Evolutionary conservation across 169 alveolate genomes (phyloP), one percentile per base, ranked within the genome.

Genomic region (Prorocentrum cordatum): DNA sequence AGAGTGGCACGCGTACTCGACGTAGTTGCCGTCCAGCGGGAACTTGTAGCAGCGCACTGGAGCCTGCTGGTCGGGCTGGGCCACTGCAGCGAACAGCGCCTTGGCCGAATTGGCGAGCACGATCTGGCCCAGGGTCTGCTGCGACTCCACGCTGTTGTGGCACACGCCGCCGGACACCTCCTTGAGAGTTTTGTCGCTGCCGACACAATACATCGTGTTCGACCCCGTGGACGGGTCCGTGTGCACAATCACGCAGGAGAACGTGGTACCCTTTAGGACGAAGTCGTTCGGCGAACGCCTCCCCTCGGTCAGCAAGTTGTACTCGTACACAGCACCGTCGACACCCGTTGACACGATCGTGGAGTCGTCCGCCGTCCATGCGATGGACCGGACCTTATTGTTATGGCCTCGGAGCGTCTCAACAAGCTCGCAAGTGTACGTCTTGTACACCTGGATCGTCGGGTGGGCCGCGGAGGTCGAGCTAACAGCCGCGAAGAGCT

Each of bases 321-420:
- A 96, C 87, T 94, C 96, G 73, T 92, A 93, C 24, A 96, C 95
- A 32, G 94, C 93, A 18, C 97, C 98, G 84, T 96, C 98, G 71
- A 95, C 93, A 16, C 97, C 97, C 1, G 97, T 95, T 20, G 97
- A 94, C 42, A 93, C 93, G 66, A 96, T 93, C 58, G 95, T 94
- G 92, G 94, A 80, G 92, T 96, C 98, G 91, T 95, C 98, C 54
- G 94, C 95, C 33, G 94, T 93, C 97, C 97, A 95, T 58, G 94
- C 93, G 36, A 96, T 92, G 70, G 96, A 92, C 31, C 94, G 95
- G 54, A 42, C 54, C 68, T 64, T 82, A 70, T 82, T 82, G 80
- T 70, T 82, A 80, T 82, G 91, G 42, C 94, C 96, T 61, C 95
- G 93, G 31, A 94, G 89, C 26, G 93, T 93, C 20, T 93, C 94